Base-by-base conservation (phyloP, 1,284 basidiomycete genomes). In the Fomitopsis pinicola region DNA sequence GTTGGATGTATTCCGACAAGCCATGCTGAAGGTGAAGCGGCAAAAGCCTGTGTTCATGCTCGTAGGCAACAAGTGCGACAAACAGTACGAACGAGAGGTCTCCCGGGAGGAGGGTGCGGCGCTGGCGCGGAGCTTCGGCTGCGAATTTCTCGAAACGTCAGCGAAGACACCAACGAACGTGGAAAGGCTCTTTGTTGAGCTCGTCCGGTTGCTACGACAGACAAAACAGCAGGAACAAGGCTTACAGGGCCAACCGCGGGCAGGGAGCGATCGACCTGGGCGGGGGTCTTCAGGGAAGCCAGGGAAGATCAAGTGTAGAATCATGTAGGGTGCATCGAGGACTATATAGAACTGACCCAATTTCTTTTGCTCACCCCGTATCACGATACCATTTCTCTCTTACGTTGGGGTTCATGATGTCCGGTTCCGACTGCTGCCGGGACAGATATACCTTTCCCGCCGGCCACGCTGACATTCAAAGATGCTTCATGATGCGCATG, bases 131-230 rank as follows among this genome's bases (percentile, higher is more conserved):
- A 83, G 87, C 61, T 93, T 97, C 71, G 94, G 93, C 38, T 98
- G 95, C 80, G 91, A 92, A 61, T 98, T 98, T 75, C 92, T 96
- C 75, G 97, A 98, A 78, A 97, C 97, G 42, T 95, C 92, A 40
- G 97, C 97, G 50, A 97, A 97, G 81, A 95, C 93, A 57, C 89
- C 96, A 56, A 85, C 92, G 72, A 98, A 98, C 74, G 97, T 99
- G 64, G 95, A 99, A 75, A 85, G 88, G 56, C 87, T 97, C 36
- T 99, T 99, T 79, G 92, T 85, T 74, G 90, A 88, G 68, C 85
- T 98, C 61, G 95, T 99, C 54, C 88, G 95, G 66, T 87, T 91
- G 66, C 88, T 99, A 73, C 89, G 94, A 77, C 80, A 84, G 69
- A 88, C 86, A 67, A 80, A 79, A 74, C 79, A 71, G 56, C 65